Percentiles rank a stretch among this genome's conserved stretches.
Evolutionary conservation across 805 yeast genomes (phyloP).

Genomic region (Candida glaebosa): DNA sequence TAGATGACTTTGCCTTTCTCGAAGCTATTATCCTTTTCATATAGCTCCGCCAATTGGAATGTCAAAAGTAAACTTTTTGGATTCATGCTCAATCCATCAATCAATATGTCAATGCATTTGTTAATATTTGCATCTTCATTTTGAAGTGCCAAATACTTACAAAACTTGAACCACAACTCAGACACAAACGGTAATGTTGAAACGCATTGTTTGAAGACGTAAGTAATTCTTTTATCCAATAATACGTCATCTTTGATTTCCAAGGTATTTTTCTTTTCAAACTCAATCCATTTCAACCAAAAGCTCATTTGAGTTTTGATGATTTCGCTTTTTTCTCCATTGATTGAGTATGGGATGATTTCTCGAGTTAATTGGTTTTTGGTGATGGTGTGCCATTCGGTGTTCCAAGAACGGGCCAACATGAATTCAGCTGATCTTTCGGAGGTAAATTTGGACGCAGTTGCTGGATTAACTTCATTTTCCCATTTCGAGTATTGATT

Average conservation of each 20-base stretch:
- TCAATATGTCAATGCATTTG: constrained; percentile 45
- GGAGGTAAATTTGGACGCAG: constrained; percentile 80
- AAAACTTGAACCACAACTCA: constrained; percentile 72
- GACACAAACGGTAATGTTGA: constrained; percentile 61
- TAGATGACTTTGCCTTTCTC: constrained; percentile 50
- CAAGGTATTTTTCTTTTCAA: constrained; percentile 74
- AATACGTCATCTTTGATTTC: constrained; percentile 47
- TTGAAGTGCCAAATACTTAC: constrained; percentile 29
- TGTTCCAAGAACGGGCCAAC: constrained; percentile 76
- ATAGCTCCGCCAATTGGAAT: constrained; percentile 63
- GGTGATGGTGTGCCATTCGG: constrained; percentile 64
- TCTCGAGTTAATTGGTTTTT: constrained; percentile 44
- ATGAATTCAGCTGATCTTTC: constrained; percentile 82
- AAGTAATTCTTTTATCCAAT: constrained; percentile 56
- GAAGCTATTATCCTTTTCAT: constrained; percentile 55
- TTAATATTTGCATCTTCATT: constrained; percentile 39
- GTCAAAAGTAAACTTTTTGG: constrained; percentile 68
- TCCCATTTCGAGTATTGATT: constrained; percentile 79
- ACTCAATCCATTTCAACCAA: constrained; percentile 75
- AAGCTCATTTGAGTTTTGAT: constrained; percentile 42
- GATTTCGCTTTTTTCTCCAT: constrained; percentile 15
- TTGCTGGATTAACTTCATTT: constrained; percentile 64
- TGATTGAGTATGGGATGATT: constrained; percentile 23
- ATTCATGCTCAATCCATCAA: constrained; percentile 57
- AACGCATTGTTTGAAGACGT: constrained; percentile 69